A percentile compares a stretch with the other conserved stretches of the same genome.
These are phyloP conservation scores for Cenococcum geophilum DNA, from an alignment of 495 filamentous ascomycete species.

Conservation along the genomic window DNA sequence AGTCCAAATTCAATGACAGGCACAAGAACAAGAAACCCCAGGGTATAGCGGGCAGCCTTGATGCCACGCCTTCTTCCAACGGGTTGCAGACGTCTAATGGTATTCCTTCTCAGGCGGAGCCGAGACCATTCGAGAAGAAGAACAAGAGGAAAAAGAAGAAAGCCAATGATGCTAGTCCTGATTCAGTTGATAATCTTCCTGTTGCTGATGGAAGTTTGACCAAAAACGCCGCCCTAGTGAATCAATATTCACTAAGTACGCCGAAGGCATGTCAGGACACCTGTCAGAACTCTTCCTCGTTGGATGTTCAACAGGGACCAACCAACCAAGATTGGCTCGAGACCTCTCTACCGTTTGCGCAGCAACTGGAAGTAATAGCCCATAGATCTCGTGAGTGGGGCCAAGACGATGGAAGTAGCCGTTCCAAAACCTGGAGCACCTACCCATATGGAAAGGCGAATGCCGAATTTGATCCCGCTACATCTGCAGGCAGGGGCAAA, in stretches of 20 bases:
- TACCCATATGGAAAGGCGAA: not conserved
- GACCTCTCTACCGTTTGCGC: not conserved
- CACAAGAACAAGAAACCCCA: not conserved
- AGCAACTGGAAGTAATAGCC: not conserved
- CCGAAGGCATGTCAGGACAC: not conserved
- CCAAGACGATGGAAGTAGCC: not conserved
- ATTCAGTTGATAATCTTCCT: too few species aligned
- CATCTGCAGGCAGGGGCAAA: not conserved
- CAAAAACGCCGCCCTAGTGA: too few species aligned
- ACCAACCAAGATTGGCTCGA: not conserved
- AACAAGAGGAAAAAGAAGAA: too few species aligned
- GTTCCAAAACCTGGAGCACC: not conserved
- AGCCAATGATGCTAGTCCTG: too few species aligned
- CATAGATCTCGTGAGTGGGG: not conserved
- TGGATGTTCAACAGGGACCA: not conserved
- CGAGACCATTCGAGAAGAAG: too few species aligned
- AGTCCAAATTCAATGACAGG: not conserved
- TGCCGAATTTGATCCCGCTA: not conserved
- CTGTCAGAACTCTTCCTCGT: not conserved
- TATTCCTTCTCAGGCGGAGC: not conserved
- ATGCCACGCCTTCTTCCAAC: not conserved
- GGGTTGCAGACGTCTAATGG: not conserved
- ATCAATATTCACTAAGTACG: not conserved
- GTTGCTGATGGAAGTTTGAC: too few species aligned
- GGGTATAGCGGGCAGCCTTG: not conserved